Evolutionary conservation across 495 filamentous ascomycete genomes (phyloP), one percentile per base, ranked within the genome.

Genomic region (Trichoderma orchidacearum): DNA sequence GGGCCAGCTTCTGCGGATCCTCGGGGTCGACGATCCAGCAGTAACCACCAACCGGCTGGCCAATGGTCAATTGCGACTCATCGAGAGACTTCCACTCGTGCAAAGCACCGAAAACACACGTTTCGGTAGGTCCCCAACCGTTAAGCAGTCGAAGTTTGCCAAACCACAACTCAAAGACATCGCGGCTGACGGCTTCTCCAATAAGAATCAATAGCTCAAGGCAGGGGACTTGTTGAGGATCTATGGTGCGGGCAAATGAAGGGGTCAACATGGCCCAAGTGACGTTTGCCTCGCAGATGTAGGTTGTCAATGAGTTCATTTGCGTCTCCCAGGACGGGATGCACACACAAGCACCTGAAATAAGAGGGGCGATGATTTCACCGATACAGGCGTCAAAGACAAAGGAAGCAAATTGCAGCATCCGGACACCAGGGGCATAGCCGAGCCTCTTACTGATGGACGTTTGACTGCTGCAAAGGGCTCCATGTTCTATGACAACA

Each of bases 341-440:
- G 56, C 78, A 80, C 15, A 80, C 68, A 54, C 72, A 76, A n/a
- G 70, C 76, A 5, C 78, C 78, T 17, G 67, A 60, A 8, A 81
- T 80, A 0, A 91, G 67, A 0, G 82, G 82, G 4, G 82, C 80
- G 53, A 87, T 77, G 2, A 85, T 80, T 54, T 89, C 85, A 2
- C 78, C 63, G 17, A 88, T 71, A 48, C 80, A 80, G 27, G 81
- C 77, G 58, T 90, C 86, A 35, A 85, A 85, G 1, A 81, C 81
- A 62, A 81, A 86, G 34, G 81, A 82, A 76, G 85, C 82, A 54
- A 85, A 80, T 59, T 89, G 85, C 60, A 89, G 72, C 8, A 83
- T 1, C 61, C 67, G 6, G 80, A 61, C 1, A 62, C 68, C 28
- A 70, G 59, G 18, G 81, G 59, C 0, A 56, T 53, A 0, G 73